phyloP scores from a whole-genome alignment of 2,329 filamentous ascomycete genomes.

The Pseudogymnoascus sp. region DNA sequence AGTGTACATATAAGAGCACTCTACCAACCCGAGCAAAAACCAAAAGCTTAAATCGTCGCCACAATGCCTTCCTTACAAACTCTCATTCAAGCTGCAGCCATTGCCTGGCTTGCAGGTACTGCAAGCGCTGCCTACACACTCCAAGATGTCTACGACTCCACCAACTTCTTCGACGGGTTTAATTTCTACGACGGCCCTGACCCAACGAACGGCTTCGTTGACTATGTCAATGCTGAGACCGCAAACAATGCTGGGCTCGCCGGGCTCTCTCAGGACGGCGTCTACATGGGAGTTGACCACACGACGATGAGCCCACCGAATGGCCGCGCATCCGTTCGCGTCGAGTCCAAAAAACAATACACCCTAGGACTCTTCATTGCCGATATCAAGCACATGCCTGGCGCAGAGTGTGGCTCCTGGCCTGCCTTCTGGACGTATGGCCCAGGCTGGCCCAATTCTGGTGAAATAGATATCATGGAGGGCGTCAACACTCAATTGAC shows the following conservation, averaged over 20 bases:
- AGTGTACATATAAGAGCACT: neutral
- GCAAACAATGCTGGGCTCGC: constrained; percentile 48
- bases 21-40: neutral
- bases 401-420: constrained; percentile 48
- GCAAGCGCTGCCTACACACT: constrained; percentile 32
- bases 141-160: constrained; percentile 34
- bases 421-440: constrained; percentile 52
- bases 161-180: constrained; percentile 40
- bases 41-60: neutral
- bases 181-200: constrained; percentile 50
- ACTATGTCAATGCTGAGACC: constrained; percentile 51
- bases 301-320: constrained; percentile 43
- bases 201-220: constrained; percentile 67
- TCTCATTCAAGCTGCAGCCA: neutral
- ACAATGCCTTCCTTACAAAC: constrained; percentile 1
- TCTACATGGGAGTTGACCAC: constrained; percentile 64
- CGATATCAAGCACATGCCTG: constrained; percentile 52
- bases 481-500: constrained; percentile 56
- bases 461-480: constrained; percentile 76
- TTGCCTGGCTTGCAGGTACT: constrained; percentile 15
- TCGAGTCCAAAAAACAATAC: constrained; percentile 47
- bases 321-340: constrained; percentile 62
- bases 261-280: constrained; percentile 33
- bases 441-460: constrained; percentile 56
- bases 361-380: constrained; percentile 48